Conservation (phyloP, 805 yeast genomes). For the Spathaspora gorwiae region DNA sequence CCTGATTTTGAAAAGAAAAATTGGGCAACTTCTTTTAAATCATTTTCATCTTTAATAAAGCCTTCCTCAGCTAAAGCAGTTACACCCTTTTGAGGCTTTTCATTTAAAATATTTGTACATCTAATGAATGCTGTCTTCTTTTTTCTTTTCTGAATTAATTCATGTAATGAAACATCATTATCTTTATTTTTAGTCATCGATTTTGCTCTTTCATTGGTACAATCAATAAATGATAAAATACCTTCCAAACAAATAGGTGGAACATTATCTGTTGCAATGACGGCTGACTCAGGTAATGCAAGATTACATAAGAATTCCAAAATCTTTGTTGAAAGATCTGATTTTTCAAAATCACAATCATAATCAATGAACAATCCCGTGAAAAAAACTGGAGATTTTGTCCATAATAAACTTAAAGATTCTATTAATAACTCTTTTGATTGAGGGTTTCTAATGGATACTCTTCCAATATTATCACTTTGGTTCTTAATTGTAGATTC, state of each 20-base stretch:
- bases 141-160: conserved; percentile 39
- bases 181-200: not conserved
- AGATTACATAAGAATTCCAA: conserved; percentile 69
- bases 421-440: conserved; percentile 83
- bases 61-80: conserved; percentile 58
- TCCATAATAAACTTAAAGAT: conserved; percentile 76
- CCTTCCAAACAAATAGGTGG: conserved; percentile 96
- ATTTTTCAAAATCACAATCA: conserved; percentile 86
- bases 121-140: conserved; percentile 71
- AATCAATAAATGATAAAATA: conserved; percentile 62
- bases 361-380: conserved; percentile 72
- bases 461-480: conserved; percentile 20
- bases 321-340: conserved; percentile 66
- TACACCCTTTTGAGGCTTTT: conserved; percentile 74
- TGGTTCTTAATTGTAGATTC: conserved; percentile 11
- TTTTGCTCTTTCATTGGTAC: conserved; percentile 51
- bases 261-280: conserved; percentile 72
- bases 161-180: conserved; percentile 15
- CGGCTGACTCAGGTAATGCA: conserved; percentile 82
- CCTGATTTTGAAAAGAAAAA: conserved; percentile 78
- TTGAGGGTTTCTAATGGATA: conserved; percentile 27
- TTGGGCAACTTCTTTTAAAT: conserved; percentile 60
- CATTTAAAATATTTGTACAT: conserved; percentile 73
- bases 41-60: conserved; percentile 48
- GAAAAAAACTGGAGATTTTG: conserved; percentile 73